Evolutionary conservation across 495 filamentous ascomycete genomes (phyloP), one percentile per base, ranked within the genome.

Genomic region (Pyronema domesticum): DNA sequence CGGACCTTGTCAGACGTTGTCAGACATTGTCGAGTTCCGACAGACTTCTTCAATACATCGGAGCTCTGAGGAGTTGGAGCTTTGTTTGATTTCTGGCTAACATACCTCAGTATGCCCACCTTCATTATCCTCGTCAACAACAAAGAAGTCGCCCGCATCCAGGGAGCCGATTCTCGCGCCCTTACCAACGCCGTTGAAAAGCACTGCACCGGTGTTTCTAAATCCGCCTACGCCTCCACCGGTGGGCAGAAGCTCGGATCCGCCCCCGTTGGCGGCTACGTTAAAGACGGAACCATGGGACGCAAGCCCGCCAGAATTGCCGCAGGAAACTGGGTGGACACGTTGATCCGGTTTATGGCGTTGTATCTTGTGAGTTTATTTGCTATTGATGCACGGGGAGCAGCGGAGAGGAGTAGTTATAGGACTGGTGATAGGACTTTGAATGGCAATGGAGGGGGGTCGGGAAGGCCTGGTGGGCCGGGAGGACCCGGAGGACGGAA

Each of bases 71-170:
- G 23, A 30, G 23, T 30, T 30, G 5, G 23, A 5, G 5, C 45
- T 23, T 17, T 1, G 13, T 47, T 18, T 1, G 1, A 13, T 23
- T 4, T 18, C 45, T 47, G 10, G 13, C 18, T 18, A 13, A 14
- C 45, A 13, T 47, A 11, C 19, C 19, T n/a, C 45, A 30, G 13
- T 8, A 80, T 86, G 75, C 88, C 88, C 0, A 86, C 85, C 40
- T 93, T 95, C 71, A 70, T 94, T 52, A 77, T 93, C 60, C 84
- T 95, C 72, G 82, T 89, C 68, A 77, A 78, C 60, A 80, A 83
- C 56, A 72, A 75, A 54, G 77, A 83, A 50, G 76, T 78, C 54
- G 73, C 83, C 44, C 85, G 80, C 33, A 78, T 96, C 55, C 73
- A 74, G 55, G 91, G 91, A 64, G 89, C 89, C 34, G 79, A 94